Conservation (phyloP, 371 early-diverging fungal species). For the Rhizopus arrhizus region DNA sequence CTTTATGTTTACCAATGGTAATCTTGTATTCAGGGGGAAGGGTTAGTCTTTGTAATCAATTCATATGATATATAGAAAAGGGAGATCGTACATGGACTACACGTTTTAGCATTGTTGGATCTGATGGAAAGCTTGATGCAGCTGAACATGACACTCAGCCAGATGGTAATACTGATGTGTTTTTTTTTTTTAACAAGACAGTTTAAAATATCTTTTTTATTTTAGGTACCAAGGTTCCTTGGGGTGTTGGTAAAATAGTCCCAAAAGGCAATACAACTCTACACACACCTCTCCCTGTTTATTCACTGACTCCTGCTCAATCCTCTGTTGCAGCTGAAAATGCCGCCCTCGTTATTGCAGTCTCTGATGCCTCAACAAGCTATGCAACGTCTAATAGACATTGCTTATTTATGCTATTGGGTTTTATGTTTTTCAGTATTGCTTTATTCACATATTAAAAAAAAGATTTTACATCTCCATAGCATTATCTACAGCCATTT, state of each 20-base stretch:
- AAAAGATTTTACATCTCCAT: conserved; percentile 49
- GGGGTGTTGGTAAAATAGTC: conserved; percentile 46
- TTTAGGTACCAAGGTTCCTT: conserved; percentile 44
- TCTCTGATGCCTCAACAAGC: conserved; percentile 1
- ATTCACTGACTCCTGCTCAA: conserved; percentile 23
- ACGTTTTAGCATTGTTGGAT: conserved; percentile 40
- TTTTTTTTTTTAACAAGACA: neutral
- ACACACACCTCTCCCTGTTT: conserved; percentile 1
- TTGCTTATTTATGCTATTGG: neutral
- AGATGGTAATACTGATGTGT: conserved; percentile 24
- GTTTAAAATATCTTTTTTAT: neutral
- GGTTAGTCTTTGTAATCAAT: neutral
- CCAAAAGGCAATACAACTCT: neutral
- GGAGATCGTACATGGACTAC: conserved; percentile 49
- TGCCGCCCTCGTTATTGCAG: conserved; percentile 22
- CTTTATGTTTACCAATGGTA: conserved; percentile 55
- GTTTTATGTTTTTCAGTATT: neutral
- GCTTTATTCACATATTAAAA: conserved; percentile 2
- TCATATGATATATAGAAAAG: conserved; percentile 23
- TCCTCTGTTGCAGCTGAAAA: conserved; percentile 26
- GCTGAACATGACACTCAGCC: conserved; percentile 39
- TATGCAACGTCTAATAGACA: neutral
- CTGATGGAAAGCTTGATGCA: conserved; percentile 26
- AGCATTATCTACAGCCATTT: conserved; percentile 45
- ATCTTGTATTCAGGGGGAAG: neutral